phyloP scores from a whole-genome alignment of 495 filamentous ascomycete genomes.

The Lasiosphaeris hirsuta region DNA sequence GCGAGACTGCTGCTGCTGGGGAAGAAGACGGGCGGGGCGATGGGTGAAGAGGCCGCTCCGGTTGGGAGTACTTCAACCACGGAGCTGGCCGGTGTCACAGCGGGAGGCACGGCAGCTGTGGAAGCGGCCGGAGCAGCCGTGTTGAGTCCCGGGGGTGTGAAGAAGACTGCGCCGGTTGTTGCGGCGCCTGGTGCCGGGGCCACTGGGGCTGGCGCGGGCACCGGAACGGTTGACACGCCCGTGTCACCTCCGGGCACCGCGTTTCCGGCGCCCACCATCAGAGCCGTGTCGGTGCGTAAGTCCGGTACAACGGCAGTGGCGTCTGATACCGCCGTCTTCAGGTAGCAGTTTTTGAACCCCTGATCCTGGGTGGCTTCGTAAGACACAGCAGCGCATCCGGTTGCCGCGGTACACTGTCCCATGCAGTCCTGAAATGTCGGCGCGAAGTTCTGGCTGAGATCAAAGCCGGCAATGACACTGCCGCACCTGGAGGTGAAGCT shows the following conservation, averaged over 20 bases:
- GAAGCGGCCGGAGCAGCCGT: background rate
- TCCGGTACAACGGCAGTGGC: slow-evolving; percentile 14
- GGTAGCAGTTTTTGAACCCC: slow-evolving; percentile 40
- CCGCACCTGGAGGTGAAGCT: slow-evolving; percentile 30
- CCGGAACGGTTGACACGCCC: slow-evolving; percentile 18
- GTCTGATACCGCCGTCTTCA: slow-evolving; percentile 26
- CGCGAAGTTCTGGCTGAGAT: slow-evolving; percentile 33
- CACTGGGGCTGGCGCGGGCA: slow-evolving; percentile 5
- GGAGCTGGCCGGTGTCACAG: background rate
- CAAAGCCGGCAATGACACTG: slow-evolving; percentile 28
- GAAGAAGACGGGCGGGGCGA: slow-evolving; percentile 4
- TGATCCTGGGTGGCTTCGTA: slow-evolving; percentile 28
- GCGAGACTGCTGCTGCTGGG: background rate
- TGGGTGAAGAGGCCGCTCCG: background rate
- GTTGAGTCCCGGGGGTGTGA: slow-evolving; percentile 22
- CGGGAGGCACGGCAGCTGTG: background rate
- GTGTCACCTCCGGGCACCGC: slow-evolving; percentile 5
- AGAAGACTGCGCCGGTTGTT: slow-evolving; percentile 18
- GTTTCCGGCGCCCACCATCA: slow-evolving; percentile 13
- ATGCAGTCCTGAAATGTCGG: slow-evolving; percentile 36
- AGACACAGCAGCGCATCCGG: slow-evolving; percentile 26
- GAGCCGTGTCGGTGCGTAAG: slow-evolving; percentile 29
- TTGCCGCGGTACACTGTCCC: slow-evolving; percentile 25
- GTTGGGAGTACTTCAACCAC: no score
- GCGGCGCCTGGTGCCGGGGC: background rate